Evolutionary conservation across 2,329 filamentous ascomycete genomes (phyloP).

Genomic region (Aspergillus sp.): DNA sequence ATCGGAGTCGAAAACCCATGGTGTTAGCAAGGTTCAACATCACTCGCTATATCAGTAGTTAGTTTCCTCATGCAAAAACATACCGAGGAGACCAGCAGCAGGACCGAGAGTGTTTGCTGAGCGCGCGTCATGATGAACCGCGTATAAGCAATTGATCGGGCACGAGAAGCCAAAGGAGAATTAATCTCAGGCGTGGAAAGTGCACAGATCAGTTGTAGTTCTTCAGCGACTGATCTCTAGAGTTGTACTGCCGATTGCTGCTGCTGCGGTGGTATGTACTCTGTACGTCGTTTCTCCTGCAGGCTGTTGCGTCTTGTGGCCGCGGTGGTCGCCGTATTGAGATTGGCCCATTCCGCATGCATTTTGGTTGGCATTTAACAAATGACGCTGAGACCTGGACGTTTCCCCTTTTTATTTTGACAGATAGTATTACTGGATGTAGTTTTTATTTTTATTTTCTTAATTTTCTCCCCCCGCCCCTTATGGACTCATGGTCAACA

Average conservation of each 20-base stretch:
- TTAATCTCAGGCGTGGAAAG: not conserved
- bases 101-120: slow-evolving; percentile 81
- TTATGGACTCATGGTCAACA: too few relatives aligned
- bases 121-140: slow-evolving; percentile 75
- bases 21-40: not conserved
- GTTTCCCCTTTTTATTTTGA: too few relatives aligned
- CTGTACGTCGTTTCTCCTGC: not conserved
- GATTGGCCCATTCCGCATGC: not conserved
- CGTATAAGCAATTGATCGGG: not conserved
- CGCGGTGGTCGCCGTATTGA: slow-evolving; percentile 6
- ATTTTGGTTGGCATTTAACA: not conserved
- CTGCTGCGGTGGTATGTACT: not conserved
- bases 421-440: too few relatives aligned
- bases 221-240: too few relatives aligned
- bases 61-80: not conserved
- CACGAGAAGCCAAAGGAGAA: slow-evolving; percentile 3
- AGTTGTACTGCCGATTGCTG: too few relatives aligned
- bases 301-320: slow-evolving; percentile 8
- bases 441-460: too few relatives aligned
- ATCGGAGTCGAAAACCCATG: not conserved
- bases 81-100: slow-evolving; percentile 82
- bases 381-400: too few relatives aligned
- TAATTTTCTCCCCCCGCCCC: too few relatives aligned
- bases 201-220: not conserved
- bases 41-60: slow-evolving; percentile 16